Evolutionary conservation across 169 alveolate species (phyloP).

Genomic region (Eimeria brunetti): DNA sequence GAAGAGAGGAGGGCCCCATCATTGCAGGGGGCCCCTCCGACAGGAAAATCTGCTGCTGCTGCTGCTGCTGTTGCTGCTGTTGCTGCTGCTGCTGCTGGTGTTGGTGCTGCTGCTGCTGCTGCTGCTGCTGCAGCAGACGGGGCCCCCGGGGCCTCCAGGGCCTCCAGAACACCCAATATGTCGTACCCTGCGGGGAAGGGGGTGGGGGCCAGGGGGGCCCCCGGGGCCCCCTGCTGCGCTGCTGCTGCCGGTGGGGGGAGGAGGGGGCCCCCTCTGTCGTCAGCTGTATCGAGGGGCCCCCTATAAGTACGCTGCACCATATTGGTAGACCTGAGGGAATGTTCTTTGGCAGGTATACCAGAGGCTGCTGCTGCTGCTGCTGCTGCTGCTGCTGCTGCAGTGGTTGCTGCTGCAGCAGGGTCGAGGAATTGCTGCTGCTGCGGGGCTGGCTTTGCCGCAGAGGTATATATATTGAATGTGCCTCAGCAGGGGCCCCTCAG

Average conservation of each 20-base stretch:
- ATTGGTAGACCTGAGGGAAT: not conserved
- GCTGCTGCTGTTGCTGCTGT: no score
- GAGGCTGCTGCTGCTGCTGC: not conserved
- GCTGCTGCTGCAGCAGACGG: not conserved
- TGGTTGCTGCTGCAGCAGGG: not conserved
- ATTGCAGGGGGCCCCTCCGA: not conserved
- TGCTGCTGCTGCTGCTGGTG: no score
- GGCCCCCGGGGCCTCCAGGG: not conserved
- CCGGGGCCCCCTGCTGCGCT: not conserved
- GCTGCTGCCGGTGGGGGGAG: not conserved
- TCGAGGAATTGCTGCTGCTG: not conserved
- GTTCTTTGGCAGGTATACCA: not conserved
- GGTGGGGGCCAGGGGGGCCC: not conserved
- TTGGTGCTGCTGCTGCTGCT: no score
- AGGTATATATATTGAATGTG: not conserved
- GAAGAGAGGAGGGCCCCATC: not conserved
- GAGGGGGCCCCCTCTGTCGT: constrained; percentile 3
- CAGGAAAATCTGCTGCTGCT: not conserved
- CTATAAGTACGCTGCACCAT: not conserved
- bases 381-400: no score
- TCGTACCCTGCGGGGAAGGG: not conserved
- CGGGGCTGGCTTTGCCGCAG: not conserved
- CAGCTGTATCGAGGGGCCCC: not conserved
- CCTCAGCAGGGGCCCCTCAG: not conserved
- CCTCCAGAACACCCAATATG: not conserved